Percentiles rank a stretch among this genome's conserved stretches.
Evolutionary conservation across 768 basidiomycete genomes (phyloP).

Genomic region (Cystofilobasidium capitatum): DNA sequence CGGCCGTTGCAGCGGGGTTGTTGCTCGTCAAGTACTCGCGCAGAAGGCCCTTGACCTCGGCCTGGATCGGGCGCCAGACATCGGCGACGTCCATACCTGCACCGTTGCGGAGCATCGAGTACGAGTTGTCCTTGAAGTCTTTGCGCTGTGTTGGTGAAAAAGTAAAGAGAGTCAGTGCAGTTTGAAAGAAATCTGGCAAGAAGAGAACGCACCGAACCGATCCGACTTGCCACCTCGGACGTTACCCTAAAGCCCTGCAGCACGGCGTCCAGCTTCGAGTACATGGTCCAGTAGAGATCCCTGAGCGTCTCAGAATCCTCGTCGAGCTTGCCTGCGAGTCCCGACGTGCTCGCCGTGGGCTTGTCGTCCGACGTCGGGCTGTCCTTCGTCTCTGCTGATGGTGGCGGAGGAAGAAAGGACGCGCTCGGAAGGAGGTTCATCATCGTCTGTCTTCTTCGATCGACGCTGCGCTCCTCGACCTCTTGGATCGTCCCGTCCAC

Average conservation of each 20-base stretch:
- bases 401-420: slow-evolving; percentile 18
- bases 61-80: slow-evolving; percentile 77
- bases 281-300: slow-evolving; percentile 95
- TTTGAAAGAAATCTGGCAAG: neutral
- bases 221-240: slow-evolving; percentile 80
- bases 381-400: neutral
- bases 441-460: slow-evolving; percentile 16
- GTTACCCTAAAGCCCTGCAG: slow-evolving; percentile 80
- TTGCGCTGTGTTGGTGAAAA: slow-evolving; percentile 53
- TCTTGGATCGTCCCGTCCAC: slow-evolving; percentile 83
- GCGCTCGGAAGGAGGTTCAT: neutral
- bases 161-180: neutral
- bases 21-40: slow-evolving; percentile 89
- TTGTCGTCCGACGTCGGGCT: neutral
- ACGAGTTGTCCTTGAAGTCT: slow-evolving; percentile 80
- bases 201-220: slow-evolving; percentile 64
- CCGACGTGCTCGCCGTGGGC: neutral
- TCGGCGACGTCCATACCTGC: slow-evolving; percentile 44
- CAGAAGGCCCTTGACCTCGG: slow-evolving; percentile 66
- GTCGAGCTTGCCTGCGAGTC: slow-evolving; percentile 47
- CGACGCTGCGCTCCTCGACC: slow-evolving; percentile 63
- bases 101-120: slow-evolving; percentile 33
- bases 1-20: slow-evolving; percentile 63
- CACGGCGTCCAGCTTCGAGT: slow-evolving; percentile 89
- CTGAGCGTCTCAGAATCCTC: slow-evolving; percentile 73